Evolutionary conservation across 148 eudicot genomes (phyloP).

Genomic region (Tetragonia tetragonoides): DNA sequence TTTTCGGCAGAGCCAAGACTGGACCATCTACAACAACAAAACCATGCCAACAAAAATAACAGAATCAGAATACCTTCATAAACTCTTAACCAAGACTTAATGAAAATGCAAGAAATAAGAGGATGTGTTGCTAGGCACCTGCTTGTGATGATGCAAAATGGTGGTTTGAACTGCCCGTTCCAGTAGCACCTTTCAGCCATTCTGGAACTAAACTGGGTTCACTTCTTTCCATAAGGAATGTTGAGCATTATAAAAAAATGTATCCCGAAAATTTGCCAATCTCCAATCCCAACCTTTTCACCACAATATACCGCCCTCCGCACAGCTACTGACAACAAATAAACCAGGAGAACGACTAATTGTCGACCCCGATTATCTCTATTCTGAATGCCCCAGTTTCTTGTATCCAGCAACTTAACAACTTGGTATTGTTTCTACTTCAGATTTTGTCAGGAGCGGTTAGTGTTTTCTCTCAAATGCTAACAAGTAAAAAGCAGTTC

Average conservation of each 20-base stretch:
- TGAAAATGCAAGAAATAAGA: background rate
- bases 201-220: conserved; percentile 93
- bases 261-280: background rate
- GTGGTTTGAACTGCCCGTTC: conserved; percentile 53
- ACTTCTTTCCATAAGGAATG: conserved; percentile 80
- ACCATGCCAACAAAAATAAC: background rate
- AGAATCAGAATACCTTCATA: background rate
- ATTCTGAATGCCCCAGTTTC: too few relatives aligned
- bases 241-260: conserved; percentile 45
- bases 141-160: conserved; percentile 46
- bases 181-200: conserved; percentile 71
- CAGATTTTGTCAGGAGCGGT: too few relatives aligned
- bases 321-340: background rate
- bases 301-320: background rate
- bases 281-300: background rate
- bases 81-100: background rate
- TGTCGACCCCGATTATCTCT: background rate
- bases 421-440: too few relatives aligned
- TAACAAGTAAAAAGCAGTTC: background rate
- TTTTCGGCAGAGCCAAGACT: conserved; percentile 36
- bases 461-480: background rate
- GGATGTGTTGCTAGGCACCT: conserved; percentile 33
- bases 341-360: background rate
- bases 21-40: conserved; percentile 35
- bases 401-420: too few relatives aligned